Base-by-base conservation (phyloP, 2,329 filamentous ascomycete species). In the Neurospora sp. region DNA sequence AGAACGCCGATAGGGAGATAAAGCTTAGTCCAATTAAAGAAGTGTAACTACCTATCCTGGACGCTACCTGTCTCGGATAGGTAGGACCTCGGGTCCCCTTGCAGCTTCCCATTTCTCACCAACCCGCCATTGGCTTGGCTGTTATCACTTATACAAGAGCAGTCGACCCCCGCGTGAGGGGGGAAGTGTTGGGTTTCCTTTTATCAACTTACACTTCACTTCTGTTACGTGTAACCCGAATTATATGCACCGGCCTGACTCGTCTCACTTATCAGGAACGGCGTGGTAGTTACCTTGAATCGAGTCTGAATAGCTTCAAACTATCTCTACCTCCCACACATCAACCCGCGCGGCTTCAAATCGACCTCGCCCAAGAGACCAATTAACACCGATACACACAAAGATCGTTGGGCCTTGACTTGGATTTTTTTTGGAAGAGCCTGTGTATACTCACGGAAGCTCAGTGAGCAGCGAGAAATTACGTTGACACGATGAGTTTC, bases 401-500 rank as follows among this genome's bases (percentile, higher is more conserved):
- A 6, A 36, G 15, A 33, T n/a, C 6, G 8, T 10, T 10, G 28
- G 8, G 15, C 23, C 6, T 57, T 62, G 23, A 36, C 17, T 10
- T 62, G 4, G 3, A 17, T 15, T 15, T 36, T 33, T 10, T 33
- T 6, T 28, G 11, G 3, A 62, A 17, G 2, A 36, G 15, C 28
- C 3, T 33, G 5, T 28, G 6, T 8, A 62, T 62, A 10, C 3
- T 17, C 12, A 15, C 3, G 3, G 23, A 62, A 62, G 28, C 52
- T 62, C 6, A n/a, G 52, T 62, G 28, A 62, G 8, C 6, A 62
- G 28, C 28, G 52, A 62, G 15, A 6, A 52, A 52, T 1, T 1
- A 62, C 52, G 15, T 10, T 52, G 28, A 62, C 52, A 72, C 41
- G 40, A 83, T 82, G 80, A 78, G 81, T 39, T 81, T 83, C 71